These are phyloP conservation scores for Ophiostoma himal-ulmi DNA, from an alignment of 2,329 filamentous ascomycete species.

Conservation along the genomic window DNA sequence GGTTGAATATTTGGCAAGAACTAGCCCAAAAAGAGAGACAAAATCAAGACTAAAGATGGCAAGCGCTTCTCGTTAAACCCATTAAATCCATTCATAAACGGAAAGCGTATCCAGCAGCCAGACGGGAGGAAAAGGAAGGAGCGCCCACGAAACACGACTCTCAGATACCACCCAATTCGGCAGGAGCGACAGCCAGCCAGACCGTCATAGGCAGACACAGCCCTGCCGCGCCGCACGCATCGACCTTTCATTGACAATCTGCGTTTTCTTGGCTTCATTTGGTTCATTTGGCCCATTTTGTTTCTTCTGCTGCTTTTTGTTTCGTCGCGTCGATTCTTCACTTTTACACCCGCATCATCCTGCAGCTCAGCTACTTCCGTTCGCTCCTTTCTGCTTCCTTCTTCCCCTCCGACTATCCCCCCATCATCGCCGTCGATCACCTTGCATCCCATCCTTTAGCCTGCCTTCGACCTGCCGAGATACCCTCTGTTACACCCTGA, in stretches of 20 bases:
- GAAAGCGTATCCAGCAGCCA: not conserved
- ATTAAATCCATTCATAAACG: not conserved
- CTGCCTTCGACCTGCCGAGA: not conserved
- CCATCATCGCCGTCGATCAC: not conserved
- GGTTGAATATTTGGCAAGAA: no score
- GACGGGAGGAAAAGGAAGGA: conserved; percentile 2
- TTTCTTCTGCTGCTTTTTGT: not conserved
- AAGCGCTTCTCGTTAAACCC: not conserved
- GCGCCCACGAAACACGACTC: not conserved
- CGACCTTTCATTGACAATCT: not conserved
- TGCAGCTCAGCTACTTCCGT: not conserved
- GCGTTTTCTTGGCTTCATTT: conserved; percentile 12
- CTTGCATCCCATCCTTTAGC: not conserved
- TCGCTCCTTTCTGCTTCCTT: not conserved
- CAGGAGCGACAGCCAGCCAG: not conserved
- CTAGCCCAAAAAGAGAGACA: not conserved
- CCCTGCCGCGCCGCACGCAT: conserved; percentile 9
- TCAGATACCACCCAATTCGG: not conserved
- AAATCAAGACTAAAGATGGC: not conserved
- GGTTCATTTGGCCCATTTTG: not conserved
- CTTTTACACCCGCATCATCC: not conserved
- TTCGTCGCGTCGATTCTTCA: not conserved
- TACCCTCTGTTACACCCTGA: not conserved
- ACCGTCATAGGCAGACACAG: conserved; percentile 6
- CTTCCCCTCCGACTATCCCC: not conserved